These are phyloP conservation scores for Neurospora tetrasperma DNA, from an alignment of 495 filamentous ascomycete genomes.

Conservation along the genomic window DNA sequence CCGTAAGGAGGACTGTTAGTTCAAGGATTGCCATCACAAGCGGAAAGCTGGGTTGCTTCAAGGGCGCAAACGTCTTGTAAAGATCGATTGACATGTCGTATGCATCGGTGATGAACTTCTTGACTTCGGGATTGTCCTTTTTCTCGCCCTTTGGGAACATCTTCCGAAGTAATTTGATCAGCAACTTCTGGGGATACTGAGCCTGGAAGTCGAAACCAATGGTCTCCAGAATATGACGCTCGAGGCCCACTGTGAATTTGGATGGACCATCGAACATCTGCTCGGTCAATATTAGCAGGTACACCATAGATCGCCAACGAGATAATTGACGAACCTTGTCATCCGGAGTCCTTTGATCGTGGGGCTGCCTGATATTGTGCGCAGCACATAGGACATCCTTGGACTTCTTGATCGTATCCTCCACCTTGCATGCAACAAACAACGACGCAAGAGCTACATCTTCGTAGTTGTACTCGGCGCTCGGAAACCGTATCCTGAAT, in stretches of 20 bases:
- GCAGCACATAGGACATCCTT: slow-evolving; percentile 83
- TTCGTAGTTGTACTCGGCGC: slow-evolving; percentile 54
- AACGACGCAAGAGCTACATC: slow-evolving; percentile 82
- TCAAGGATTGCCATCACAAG: slow-evolving; percentile 77
- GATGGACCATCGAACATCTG: slow-evolving; percentile 70
- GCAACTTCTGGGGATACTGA: slow-evolving; percentile 71
- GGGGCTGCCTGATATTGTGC: slow-evolving; percentile 68
- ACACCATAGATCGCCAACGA: neutral
- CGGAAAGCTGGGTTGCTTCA: slow-evolving; percentile 73
- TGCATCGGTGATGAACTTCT: slow-evolving; percentile 48
- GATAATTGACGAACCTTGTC: slow-evolving; percentile 49
- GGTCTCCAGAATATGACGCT: slow-evolving; percentile 88
- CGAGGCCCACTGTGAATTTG: slow-evolving; percentile 73
- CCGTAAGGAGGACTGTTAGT: slow-evolving; percentile 59
- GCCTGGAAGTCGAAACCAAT: slow-evolving; percentile 91
- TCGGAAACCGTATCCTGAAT: slow-evolving; percentile 70
- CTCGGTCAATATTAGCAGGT: slow-evolving; percentile 6
- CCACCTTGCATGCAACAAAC: slow-evolving; percentile 91
- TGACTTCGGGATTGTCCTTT: slow-evolving; percentile 1
- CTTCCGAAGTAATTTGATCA: slow-evolving; percentile 61
- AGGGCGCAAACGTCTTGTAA: slow-evolving; percentile 82
- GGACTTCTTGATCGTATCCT: slow-evolving; percentile 96
- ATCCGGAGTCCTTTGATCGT: slow-evolving; percentile 72
- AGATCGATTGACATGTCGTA: slow-evolving; percentile 80
- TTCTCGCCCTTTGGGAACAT: slow-evolving; percentile 26